A percentile compares a stretch with the other conserved stretches of the same genome.
phyloP scores from a whole-genome alignment of 768 basidiomycete species.

The Melanogaster broomeanus region DNA sequence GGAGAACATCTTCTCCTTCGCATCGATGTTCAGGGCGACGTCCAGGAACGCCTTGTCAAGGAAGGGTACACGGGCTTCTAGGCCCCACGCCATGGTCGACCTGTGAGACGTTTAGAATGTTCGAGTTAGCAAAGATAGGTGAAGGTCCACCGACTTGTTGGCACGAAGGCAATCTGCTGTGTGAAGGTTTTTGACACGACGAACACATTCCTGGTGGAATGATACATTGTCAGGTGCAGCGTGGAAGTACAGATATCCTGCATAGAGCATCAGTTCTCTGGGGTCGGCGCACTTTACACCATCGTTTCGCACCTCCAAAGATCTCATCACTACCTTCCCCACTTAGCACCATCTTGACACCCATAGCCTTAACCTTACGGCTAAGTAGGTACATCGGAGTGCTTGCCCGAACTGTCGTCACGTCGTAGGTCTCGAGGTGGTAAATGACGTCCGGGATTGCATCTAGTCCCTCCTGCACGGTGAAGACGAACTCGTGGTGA shows the following conservation, averaged over 20 bases:
- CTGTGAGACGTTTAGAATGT: slow-evolving; percentile 37
- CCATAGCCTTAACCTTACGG: slow-evolving; percentile 99
- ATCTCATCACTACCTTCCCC: slow-evolving; percentile 99
- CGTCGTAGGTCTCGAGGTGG: slow-evolving; percentile 98
- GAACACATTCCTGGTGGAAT: slow-evolving; percentile 94
- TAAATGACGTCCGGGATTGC: slow-evolving; percentile 97
- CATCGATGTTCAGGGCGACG: slow-evolving; percentile 86
- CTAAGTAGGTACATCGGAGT: slow-evolving; percentile 99
- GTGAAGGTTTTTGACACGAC: slow-evolving; percentile 96
- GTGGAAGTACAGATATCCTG: slow-evolving; percentile 99
- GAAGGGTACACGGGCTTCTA: slow-evolving; percentile 98
- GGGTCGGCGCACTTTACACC: not conserved
- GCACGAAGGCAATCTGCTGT: slow-evolving; percentile 97
- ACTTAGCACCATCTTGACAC: slow-evolving; percentile 98
- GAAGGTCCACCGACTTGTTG: slow-evolving; percentile 74
- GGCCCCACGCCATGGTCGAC: slow-evolving; percentile 99
- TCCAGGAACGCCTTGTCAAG: slow-evolving; percentile 96
- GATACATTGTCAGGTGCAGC: slow-evolving; percentile 86
- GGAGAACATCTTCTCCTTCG: slow-evolving; percentile 84
- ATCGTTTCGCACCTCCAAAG: slow-evolving; percentile 69
- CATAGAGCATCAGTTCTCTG: slow-evolving; percentile 5
- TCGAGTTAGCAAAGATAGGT: not conserved
- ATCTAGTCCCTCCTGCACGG: slow-evolving; percentile 96
- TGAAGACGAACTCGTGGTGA: slow-evolving; percentile 98
- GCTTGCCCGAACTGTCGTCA: slow-evolving; percentile 95